phyloP scores from a whole-genome alignment of 805 yeast genomes.

The Tetrapisispora fleetii region DNA sequence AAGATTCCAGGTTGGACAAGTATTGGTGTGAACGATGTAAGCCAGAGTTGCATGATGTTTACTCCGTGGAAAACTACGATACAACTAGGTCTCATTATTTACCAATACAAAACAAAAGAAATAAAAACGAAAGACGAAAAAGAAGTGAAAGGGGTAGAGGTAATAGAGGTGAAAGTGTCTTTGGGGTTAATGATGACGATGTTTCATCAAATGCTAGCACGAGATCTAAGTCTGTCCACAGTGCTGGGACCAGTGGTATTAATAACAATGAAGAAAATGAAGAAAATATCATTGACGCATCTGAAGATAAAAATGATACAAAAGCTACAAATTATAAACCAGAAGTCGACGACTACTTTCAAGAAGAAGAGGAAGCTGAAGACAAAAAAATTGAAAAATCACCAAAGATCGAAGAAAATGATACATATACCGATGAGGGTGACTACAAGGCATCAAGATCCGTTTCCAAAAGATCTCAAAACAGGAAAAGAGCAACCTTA shows the following conservation, averaged over 20 bases:
- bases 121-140: conserved; percentile 22
- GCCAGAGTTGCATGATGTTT: conserved; percentile 60
- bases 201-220: neutral
- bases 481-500: conserved; percentile 32
- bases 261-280: neutral
- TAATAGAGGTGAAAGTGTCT: neutral
- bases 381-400: neutral
- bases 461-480: conserved; percentile 14
- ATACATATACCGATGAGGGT: conserved; percentile 3
- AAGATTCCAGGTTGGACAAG: conserved; percentile 64
- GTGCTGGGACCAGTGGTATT: conserved; percentile 4
- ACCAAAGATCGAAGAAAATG: neutral
- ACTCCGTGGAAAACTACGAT: conserved; percentile 17
- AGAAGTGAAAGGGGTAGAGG: conserved; percentile 7
- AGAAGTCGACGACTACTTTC: too few relatives aligned
- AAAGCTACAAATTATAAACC: too few relatives aligned
- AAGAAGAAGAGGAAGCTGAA: neutral
- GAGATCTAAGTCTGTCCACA: neutral
- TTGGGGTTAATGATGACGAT: neutral
- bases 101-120: conserved; percentile 34
- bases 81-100: conserved; percentile 22
- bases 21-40: conserved; percentile 91
- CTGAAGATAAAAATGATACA: too few relatives aligned
- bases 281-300: too few relatives aligned
- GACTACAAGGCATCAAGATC: conserved; percentile 7